Evolutionary conservation across 2,329 filamentous ascomycete species (phyloP).

Genomic region (Diaporthe sp.): DNA sequence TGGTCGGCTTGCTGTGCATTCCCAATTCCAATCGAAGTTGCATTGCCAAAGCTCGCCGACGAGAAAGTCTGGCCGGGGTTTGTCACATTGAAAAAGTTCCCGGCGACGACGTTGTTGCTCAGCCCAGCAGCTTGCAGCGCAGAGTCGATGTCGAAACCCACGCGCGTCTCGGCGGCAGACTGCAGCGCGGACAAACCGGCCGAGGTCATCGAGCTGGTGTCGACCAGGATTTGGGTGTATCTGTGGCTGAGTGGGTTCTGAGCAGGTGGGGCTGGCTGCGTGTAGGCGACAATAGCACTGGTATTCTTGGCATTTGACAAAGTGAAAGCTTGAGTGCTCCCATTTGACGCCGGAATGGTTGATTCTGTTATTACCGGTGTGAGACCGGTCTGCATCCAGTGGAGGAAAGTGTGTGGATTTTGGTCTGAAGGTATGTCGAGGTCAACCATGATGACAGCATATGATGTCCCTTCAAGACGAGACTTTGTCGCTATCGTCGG

Average conservation of each 20-base stretch:
- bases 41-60: not conserved
- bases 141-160: conserved; percentile 45
- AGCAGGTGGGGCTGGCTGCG: conserved; percentile 54
- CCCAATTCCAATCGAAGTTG: not conserved
- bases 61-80: conserved; percentile 45
- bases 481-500: conserved; percentile 7
- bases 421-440: conserved; percentile 61
- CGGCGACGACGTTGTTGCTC: conserved; percentile 50
- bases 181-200: conserved; percentile 46
- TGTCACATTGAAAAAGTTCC: conserved; percentile 53
- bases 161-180: conserved; percentile 45
- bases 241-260: conserved; percentile 53
- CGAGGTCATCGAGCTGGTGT: conserved; percentile 49
- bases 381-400: conserved; percentile 59
- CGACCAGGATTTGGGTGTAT: conserved; percentile 55
- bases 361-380: conserved; percentile 44
- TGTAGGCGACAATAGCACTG: conserved; percentile 49
- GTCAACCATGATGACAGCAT: conserved; percentile 58
- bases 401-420: conserved; percentile 53
- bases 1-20: not conserved
- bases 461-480: conserved; percentile 45
- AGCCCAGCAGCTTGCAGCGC: conserved; percentile 48
- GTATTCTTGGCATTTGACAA: conserved; percentile 49
- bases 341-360: conserved; percentile 38
- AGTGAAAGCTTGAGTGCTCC: conserved; percentile 46